A percentile compares a stretch with the other conserved stretches of the same genome.
Conservation (phyloP, 305 asterid genomes). For the Plantago coronopus region DNA sequence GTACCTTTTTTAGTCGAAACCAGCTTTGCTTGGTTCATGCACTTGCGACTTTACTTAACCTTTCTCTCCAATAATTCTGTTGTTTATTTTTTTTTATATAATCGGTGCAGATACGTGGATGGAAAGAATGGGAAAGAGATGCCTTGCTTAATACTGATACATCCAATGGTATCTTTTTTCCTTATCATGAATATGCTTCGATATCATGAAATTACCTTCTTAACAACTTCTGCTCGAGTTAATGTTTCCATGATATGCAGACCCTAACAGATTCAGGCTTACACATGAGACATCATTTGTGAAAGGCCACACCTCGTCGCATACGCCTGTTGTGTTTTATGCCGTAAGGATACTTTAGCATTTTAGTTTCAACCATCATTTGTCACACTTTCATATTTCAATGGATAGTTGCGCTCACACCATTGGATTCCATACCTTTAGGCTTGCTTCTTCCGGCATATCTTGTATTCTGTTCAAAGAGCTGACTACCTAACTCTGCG, state of each 20-base stretch:
- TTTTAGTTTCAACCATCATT: not conserved
- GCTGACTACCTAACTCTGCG: constrained; percentile 86
- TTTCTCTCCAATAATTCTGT: not conserved
- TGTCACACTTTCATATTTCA: not conserved
- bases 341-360: constrained; percentile 37
- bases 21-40: not conserved
- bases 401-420: no score
- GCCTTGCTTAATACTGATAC: constrained; percentile 31
- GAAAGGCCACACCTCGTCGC: constrained; percentile 47
- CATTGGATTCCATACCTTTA: constrained; percentile 13
- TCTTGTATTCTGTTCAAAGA: constrained; percentile 70
- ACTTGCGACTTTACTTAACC: not conserved
- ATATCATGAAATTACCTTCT: not conserved
- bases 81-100: not conserved
- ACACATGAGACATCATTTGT: constrained; percentile 74
- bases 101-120: constrained; percentile 63
- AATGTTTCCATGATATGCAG: constrained; percentile 28
- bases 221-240: not conserved
- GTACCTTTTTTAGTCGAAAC: not conserved
- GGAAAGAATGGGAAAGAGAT: constrained; percentile 86
- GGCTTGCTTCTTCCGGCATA: constrained; percentile 84
- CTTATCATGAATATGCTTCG: not conserved
- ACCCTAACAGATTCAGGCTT: constrained; percentile 62
- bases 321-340: constrained; percentile 48
- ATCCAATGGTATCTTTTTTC: constrained; percentile 42